Evolutionary conservation across 257 asterid genomes (phyloP).

Genomic region (Penstemon davidsonii): DNA sequence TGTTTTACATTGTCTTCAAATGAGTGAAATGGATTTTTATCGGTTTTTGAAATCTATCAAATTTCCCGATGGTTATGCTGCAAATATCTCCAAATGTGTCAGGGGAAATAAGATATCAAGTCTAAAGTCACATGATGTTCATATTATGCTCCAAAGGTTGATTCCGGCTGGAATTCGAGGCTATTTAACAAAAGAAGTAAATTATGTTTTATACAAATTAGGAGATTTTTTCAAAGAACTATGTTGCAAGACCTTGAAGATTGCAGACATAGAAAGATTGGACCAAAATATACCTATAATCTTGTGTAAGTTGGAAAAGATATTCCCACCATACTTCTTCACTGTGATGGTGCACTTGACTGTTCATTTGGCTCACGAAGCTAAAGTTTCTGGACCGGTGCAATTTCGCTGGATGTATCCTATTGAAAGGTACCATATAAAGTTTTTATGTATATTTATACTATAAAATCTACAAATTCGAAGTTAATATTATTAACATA

Average conservation of each 20-base stretch:
- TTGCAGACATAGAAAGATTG: too few species aligned
- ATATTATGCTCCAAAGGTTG: too few species aligned
- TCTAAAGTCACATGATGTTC: too few species aligned
- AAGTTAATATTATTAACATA: too few species aligned
- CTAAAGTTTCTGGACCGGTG: neutral
- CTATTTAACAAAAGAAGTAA: neutral
- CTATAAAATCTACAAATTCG: too few species aligned
- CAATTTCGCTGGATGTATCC: conserved; percentile 5
- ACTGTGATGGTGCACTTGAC: neutral
- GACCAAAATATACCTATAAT: neutral
- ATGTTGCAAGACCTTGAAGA: too few species aligned
- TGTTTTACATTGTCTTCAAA: neutral
- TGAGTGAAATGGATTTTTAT: neutral
- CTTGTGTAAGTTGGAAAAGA: neutral
- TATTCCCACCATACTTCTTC: neutral
- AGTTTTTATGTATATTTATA: too few species aligned
- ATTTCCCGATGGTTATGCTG: neutral
- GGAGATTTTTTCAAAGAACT: too few species aligned
- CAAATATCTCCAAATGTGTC: too few species aligned
- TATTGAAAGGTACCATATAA: neutral
- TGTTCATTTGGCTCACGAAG: neutral
- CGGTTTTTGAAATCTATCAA: neutral
- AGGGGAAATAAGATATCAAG: too few species aligned
- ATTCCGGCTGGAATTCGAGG: too few species aligned
- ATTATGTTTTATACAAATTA: too few species aligned